phyloP scores from a whole-genome alignment of 148 eudicot genomes.

The Fallopia convolvulus region DNA sequence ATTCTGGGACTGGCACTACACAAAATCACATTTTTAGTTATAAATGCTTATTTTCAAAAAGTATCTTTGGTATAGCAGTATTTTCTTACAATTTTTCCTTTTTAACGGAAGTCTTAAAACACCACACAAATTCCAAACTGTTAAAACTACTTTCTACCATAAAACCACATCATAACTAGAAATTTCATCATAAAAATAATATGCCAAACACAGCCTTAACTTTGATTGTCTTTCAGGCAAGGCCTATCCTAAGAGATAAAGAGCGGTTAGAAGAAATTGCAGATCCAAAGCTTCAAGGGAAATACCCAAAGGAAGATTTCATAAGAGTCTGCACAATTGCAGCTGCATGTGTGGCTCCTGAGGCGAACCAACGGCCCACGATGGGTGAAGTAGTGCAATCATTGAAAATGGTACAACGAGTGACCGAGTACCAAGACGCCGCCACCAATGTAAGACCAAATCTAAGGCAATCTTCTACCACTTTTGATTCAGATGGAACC shows the following conservation, averaged over 20 bases:
- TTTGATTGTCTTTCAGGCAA: conserved; percentile 42
- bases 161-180: no score
- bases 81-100: no score
- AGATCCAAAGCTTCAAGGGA: conserved; percentile 66
- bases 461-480: conserved; percentile 68
- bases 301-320: conserved; percentile 81
- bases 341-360: conserved; percentile 93
- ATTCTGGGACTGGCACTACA: background rate
- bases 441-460: conserved; percentile 42
- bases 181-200: no score
- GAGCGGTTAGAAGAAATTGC: conserved; percentile 73
- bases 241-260: conserved; percentile 79
- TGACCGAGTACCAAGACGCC: conserved; percentile 61
- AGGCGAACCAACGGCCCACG: conserved; percentile 83
- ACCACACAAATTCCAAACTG: no score
- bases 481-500: conserved; percentile 79
- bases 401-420: conserved; percentile 87
- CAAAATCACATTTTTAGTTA: no score
- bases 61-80: no score
- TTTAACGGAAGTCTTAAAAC: no score
- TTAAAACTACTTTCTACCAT: no score
- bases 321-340: conserved; percentile 83
- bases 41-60: no score
- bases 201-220: no score
- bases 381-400: conserved; percentile 99